Percentiles rank a stretch among this genome's conserved stretches.
Conservation (phyloP, 495 filamentous ascomycete species). For the Penicillium alfredii region DNA sequence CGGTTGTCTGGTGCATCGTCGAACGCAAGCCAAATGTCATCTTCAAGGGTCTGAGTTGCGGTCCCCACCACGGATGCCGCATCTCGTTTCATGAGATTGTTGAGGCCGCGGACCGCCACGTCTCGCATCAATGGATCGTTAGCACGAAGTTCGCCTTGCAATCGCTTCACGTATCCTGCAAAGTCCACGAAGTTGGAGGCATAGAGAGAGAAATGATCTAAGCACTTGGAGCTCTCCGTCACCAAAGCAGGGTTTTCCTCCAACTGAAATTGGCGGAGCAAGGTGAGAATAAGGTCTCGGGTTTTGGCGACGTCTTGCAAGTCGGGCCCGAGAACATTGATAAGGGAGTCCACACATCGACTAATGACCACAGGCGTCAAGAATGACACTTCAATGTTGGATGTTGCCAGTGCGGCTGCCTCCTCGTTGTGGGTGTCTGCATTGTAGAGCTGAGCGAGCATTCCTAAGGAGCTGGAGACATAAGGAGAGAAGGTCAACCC, state of each 20-base stretch:
- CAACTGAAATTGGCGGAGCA: constrained; percentile 74
- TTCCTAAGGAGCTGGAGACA: constrained; percentile 83
- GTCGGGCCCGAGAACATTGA: constrained; percentile 94
- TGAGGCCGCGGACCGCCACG: constrained; percentile 80
- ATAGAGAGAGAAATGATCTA: constrained; percentile 90
- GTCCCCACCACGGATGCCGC: constrained; percentile 69
- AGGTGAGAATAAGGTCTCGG: constrained; percentile 80
- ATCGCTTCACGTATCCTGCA: constrained; percentile 67
- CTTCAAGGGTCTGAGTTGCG: constrained; percentile 72
- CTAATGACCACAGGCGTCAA: constrained; percentile 77
- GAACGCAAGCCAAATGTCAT: constrained; percentile 84
- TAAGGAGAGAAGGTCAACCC: constrained; percentile 87
- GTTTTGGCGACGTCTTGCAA: constrained; percentile 91
- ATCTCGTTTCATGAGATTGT: constrained; percentile 91
- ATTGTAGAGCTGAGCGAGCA: constrained; percentile 87
- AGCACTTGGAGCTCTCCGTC: constrained; percentile 70
- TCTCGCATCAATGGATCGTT: constrained; percentile 60
- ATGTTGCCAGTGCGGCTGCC: constrained; percentile 66
- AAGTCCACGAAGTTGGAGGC: constrained; percentile 84
- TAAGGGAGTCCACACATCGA: constrained; percentile 84
- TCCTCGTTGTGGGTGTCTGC: constrained; percentile 88
- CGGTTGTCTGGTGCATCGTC: constrained; percentile 69
- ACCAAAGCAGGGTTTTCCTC: constrained; percentile 71
- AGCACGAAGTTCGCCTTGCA: constrained; percentile 73
- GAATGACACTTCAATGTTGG: constrained; percentile 80